Evolutionary conservation across 2,329 filamentous ascomycete genomes (phyloP), one percentile per base, ranked within the genome.

Genomic region (Tolypocladium ovalisporum): DNA sequence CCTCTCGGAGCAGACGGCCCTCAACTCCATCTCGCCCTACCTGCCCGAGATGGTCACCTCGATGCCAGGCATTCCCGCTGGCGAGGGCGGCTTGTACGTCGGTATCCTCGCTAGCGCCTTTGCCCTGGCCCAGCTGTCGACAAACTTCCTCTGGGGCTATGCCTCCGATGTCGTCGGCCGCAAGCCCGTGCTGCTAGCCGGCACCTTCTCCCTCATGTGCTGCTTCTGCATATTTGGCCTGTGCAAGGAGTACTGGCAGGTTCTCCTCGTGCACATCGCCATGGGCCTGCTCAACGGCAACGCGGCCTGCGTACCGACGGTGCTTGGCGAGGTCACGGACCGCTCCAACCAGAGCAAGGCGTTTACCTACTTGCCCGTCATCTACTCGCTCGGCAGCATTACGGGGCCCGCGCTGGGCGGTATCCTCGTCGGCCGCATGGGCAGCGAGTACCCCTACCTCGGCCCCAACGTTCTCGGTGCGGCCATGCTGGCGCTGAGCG

Each of bases 251-350:
- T 83, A 96, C 60, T 90, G 86, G 83, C 92, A 97, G 70, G 86
- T 95, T 2, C 79, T 97, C 17, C 62, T 90, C 19, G 89, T 96
- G 1, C 94, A 99, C 69, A 83, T 88, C 2, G 75, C 92, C 61
- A 97, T 97, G 91, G 94, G 94, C 4, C 70, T 96, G 56, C 83
- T 96, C 55, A 99, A 97, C 70, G 94, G 94, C 55, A 99, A 99
- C 66, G 91, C 94, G 35, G 93, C 90, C 5, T 86, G 97, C 15
- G 91, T 99, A 17, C 93, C 90, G 9, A 97, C 94, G 0, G 96
- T 93, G 54, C 73, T 99, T 54, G 94, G 94, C 44, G 94, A 99
- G 71, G 88, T 99, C 55, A 99, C 94, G 1, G 92, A 97, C 68
- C 85, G 90, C 56, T 94, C 88, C 62, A 99, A 99, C 70, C 94